These are phyloP conservation scores for Mycena floridula DNA, from an alignment of 768 basidiomycete genomes.

Conservation along the genomic window DNA sequence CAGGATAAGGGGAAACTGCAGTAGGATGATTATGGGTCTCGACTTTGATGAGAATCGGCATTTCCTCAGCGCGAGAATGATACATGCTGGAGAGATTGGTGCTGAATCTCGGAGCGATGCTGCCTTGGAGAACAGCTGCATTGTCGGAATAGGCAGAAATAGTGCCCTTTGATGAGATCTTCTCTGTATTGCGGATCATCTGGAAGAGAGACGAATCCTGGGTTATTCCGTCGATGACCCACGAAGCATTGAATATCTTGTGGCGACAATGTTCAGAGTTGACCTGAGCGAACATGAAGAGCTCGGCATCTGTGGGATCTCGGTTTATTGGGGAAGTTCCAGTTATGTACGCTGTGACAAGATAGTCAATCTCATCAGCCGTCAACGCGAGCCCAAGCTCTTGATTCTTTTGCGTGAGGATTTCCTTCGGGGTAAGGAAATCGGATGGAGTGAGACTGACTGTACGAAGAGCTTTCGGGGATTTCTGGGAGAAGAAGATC, in stretches of 20 bases:
- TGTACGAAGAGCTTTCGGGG: constrained; percentile 62
- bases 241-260: constrained; percentile 98
- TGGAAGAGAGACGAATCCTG: constrained; percentile 78
- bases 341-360: constrained; percentile 83
- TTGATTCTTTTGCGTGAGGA: constrained; percentile 72
- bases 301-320: constrained; percentile 93
- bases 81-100: constrained; percentile 42
- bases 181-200: constrained; percentile 97
- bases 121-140: constrained; percentile 86
- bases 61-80: constrained; percentile 52
- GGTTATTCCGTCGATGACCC: constrained; percentile 75
- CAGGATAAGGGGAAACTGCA: constrained; percentile 95
- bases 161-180: constrained; percentile 65
- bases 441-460: constrained; percentile 48
- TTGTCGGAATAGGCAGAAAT: constrained; percentile 98
- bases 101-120: constrained; percentile 65
- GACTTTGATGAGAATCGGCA: constrained; percentile 92
- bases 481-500: constrained; percentile 51
- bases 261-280: constrained; percentile 99
- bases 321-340: constrained; percentile 61
- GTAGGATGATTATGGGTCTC: constrained; percentile 99
- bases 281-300: constrained; percentile 99
- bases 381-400: constrained; percentile 88
- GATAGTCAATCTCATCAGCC: constrained; percentile 84
- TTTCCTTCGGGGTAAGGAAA: constrained; percentile 41